Percentiles rank a stretch among this genome's conserved stretches.
Conservation (phyloP, 2,329 filamentous ascomycete species). For the Keithomyces neogunnii region DNA sequence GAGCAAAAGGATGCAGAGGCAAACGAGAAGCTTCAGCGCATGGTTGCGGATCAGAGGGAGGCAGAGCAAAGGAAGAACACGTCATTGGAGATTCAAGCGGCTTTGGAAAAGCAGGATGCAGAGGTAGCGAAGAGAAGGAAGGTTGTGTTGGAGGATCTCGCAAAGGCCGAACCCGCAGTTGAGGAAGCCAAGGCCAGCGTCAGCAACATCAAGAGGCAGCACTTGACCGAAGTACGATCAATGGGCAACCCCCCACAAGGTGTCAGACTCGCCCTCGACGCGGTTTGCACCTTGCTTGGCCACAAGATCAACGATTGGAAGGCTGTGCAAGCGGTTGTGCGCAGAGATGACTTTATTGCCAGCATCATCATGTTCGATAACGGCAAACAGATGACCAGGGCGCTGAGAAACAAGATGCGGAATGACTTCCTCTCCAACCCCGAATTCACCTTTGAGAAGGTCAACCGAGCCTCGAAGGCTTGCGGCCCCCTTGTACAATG, state of each 20-base stretch:
- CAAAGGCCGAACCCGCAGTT: conserved; percentile 86
- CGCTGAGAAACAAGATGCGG: conserved; percentile 78
- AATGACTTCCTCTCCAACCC: conserved; percentile 86
- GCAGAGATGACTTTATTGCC: conserved; percentile 91
- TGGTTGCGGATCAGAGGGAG: conserved; percentile 93
- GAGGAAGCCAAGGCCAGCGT: conserved; percentile 90
- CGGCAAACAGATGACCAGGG: conserved; percentile 84
- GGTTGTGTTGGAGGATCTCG: conserved; percentile 80
- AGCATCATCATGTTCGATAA: conserved; percentile 98
- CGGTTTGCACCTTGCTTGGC: conserved; percentile 91
- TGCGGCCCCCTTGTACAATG: conserved; percentile 96
- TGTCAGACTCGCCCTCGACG: conserved; percentile 86
- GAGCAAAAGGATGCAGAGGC: conserved; percentile 92
- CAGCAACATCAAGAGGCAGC: conserved; percentile 95
- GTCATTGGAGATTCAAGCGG: conserved; percentile 80
- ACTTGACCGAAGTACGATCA: conserved; percentile 93
- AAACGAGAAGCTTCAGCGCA: conserved; percentile 92
- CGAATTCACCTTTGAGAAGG: conserved; percentile 93
- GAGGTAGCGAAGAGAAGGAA: conserved; percentile 77
- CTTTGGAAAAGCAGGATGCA: conserved; percentile 80
- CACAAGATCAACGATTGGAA: conserved; percentile 91
- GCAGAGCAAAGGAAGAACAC: conserved; percentile 85
- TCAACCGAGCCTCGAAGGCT: conserved; percentile 92
- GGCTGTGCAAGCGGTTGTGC: conserved; percentile 77
- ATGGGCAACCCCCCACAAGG: conserved; percentile 89